A percentile compares a stretch with the other conserved stretches of the same genome.
Conservation (phyloP, 2,329 filamentous ascomycete genomes). For the Zasmidium cellare region DNA sequence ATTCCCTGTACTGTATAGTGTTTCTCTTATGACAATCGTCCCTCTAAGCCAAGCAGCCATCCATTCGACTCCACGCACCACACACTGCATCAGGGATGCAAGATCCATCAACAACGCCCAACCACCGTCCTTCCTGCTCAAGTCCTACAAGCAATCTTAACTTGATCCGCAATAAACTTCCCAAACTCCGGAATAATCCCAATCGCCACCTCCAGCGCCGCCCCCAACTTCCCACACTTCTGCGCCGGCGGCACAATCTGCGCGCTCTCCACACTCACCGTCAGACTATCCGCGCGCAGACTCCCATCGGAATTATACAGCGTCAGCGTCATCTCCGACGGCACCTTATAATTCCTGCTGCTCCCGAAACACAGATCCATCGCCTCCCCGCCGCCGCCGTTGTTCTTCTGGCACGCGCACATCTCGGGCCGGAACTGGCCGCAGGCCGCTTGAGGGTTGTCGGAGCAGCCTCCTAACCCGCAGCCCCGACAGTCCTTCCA, state of each 20-base stretch:
- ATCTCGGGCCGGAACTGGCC: not conserved
- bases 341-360: not conserved
- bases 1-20: no score
- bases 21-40: no score
- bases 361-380: not conserved
- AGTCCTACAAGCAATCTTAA: not conserved
- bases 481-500: not conserved
- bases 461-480: not conserved
- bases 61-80: no score
- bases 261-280: not conserved
- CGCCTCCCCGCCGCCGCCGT: not conserved
- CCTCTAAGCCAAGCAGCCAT: no score
- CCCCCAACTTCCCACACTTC: not conserved
- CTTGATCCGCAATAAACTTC: not conserved
- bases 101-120: no score
- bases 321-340: not conserved
- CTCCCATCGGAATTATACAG: not conserved
- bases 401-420: not conserved
- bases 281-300: not conserved
- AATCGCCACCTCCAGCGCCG: not conserved
- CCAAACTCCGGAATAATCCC: conserved; percentile 2
- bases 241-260: not conserved
- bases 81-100: no score
- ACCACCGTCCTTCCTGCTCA: no score
- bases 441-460: not conserved